Evolutionary conservation across 495 filamentous ascomycete species (phyloP).

Genomic region (Penicillium goetzii): DNA sequence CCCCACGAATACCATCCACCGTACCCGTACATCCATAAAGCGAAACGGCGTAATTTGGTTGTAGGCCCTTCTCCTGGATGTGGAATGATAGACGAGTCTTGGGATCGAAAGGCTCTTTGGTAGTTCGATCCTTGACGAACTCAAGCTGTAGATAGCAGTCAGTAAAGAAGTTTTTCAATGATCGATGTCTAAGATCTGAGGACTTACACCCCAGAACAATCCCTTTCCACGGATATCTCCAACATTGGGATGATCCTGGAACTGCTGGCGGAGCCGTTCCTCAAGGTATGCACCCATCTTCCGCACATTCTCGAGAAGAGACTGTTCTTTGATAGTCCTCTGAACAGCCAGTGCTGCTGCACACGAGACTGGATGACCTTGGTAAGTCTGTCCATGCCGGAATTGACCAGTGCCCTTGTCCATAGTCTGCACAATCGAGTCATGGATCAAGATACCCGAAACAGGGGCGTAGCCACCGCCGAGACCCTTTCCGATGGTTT

Average conservation of each 20-base stretch:
- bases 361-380: conserved; percentile 61
- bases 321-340: conserved; percentile 50
- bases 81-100: conserved; percentile 40
- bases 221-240: conserved; percentile 62
- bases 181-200: not conserved
- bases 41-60: conserved; percentile 58
- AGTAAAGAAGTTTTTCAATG: conserved; percentile 1
- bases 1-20: conserved; percentile 67
- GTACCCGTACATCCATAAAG: conserved; percentile 74
- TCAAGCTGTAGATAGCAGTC: conserved; percentile 47
- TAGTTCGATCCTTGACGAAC: conserved; percentile 59
- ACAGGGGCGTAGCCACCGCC: conserved; percentile 69
- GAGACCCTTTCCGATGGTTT: conserved; percentile 70
- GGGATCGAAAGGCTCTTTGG: conserved; percentile 57
- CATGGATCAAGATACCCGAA: conserved; percentile 59
- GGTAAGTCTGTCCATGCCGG: conserved; percentile 63
- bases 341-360: conserved; percentile 61
- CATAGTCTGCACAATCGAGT: conserved; percentile 57
- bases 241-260: conserved; percentile 49
- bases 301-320: conserved; percentile 52
- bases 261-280: conserved; percentile 33
- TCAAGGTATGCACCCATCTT: conserved; percentile 52
- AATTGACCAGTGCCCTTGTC: conserved; percentile 59
- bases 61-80: conserved; percentile 58
- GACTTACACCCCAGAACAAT: conserved; percentile 59